A percentile compares a stretch with the other conserved stretches of the same genome.
Evolutionary conservation across 805 yeast species (phyloP).

Genomic region (Priceomyces medius): DNA sequence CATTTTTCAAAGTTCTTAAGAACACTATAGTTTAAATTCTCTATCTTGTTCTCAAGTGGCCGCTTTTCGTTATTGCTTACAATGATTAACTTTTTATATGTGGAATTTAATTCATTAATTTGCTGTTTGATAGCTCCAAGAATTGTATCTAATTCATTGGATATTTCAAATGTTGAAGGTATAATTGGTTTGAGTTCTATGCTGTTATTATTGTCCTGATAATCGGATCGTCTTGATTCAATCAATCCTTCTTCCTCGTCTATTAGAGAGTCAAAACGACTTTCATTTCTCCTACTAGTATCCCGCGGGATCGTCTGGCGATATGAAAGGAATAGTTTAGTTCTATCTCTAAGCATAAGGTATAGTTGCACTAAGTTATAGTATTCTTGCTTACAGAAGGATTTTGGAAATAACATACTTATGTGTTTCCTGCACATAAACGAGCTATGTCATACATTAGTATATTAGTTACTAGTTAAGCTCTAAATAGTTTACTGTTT

Average conservation of each 20-base stretch:
- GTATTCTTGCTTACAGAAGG: too few relatives aligned
- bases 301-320: slow-evolving; percentile 82
- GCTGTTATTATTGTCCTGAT: slow-evolving; percentile 23
- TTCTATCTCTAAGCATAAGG: slow-evolving; percentile 85
- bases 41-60: slow-evolving; percentile 74
- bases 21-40: slow-evolving; percentile 68
- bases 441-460: too few relatives aligned
- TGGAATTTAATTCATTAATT: slow-evolving; percentile 58
- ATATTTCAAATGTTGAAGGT: slow-evolving; percentile 75
- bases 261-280: slow-evolving; percentile 37
- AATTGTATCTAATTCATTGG: slow-evolving; percentile 66
- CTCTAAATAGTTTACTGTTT: too few relatives aligned
- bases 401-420: too few relatives aligned
- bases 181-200: slow-evolving; percentile 68
- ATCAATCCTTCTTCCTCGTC: slow-evolving; percentile 66
- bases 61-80: slow-evolving; percentile 87
- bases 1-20: slow-evolving; percentile 77
- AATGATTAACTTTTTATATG: slow-evolving; percentile 78
- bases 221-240: slow-evolving; percentile 27
- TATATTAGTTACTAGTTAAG: neutral
- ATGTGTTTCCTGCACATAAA: neutral
- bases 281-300: slow-evolving; percentile 19
- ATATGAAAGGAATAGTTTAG: slow-evolving; percentile 86
- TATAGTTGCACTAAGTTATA: neutral
- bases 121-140: slow-evolving; percentile 51